A percentile compares a stretch with the other conserved stretches of the same genome.
Evolutionary conservation across 306 rosid species (phyloP).

Genomic region (Acacia confusa): DNA sequence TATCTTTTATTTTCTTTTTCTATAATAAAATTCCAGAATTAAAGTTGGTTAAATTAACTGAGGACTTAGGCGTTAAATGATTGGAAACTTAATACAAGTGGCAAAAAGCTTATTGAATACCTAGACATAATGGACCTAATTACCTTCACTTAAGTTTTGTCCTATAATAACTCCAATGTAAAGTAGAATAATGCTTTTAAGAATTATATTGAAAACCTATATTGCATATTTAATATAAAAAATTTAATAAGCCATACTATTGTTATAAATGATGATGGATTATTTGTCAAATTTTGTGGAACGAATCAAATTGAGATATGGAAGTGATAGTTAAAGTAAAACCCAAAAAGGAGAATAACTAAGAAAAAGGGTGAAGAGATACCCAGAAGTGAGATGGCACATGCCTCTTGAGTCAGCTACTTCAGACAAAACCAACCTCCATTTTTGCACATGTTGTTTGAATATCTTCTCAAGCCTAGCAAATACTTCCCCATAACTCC

Average conservation of each 20-base stretch:
- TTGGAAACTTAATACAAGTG: no score
- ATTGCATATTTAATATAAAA: neutral
- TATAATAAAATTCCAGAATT: no score
- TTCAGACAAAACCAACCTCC: neutral
- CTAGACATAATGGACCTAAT: no score
- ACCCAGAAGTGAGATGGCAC: rapidly evolving
- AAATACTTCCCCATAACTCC: neutral
- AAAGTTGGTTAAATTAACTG: no score
- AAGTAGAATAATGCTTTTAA: no score
- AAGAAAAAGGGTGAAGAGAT: neutral
- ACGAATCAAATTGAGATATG: neutral
- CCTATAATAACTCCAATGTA: no score
- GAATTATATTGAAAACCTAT: no score
- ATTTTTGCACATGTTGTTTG: neutral
- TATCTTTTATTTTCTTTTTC: no score
- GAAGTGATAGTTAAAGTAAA: neutral
- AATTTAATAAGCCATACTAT: no score
- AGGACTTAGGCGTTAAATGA: no score
- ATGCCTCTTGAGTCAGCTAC: neutral
- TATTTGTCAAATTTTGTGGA: neutral
- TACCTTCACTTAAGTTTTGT: no score
- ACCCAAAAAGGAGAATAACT: neutral
- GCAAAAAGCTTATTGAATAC: neutral
- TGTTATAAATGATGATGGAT: no score
- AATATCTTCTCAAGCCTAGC: neutral